phyloP scores from a whole-genome alignment of 768 basidiomycete species.

The Mycena olivaceomarginata region DNA sequence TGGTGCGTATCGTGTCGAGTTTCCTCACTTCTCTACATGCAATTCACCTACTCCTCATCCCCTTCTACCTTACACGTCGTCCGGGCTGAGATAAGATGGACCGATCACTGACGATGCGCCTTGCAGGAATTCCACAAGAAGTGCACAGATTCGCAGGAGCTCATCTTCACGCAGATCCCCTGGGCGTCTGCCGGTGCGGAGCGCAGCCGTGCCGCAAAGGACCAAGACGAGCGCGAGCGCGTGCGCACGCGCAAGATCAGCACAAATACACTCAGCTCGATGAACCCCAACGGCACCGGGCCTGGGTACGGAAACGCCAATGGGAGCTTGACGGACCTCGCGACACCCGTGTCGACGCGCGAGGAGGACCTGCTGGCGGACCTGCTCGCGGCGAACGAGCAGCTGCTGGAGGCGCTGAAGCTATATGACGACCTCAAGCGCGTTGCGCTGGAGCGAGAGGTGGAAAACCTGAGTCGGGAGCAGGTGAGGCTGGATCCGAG shows the following conservation, averaged over 20 bases:
- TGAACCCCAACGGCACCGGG: slow-evolving; percentile 30
- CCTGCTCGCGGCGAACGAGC: slow-evolving; percentile 27
- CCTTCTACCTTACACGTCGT: too few species aligned
- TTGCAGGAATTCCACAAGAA: slow-evolving; percentile 88
- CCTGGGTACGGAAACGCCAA: slow-evolving; percentile 3
- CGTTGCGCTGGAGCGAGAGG: slow-evolving; percentile 31
- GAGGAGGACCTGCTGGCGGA: slow-evolving; percentile 36
- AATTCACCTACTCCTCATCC: too few species aligned
- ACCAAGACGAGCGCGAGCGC: slow-evolving; percentile 63
- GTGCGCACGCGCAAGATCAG: slow-evolving; percentile 48
- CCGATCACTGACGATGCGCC: slow-evolving; percentile 22
- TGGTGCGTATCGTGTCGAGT: slow-evolving; percentile 61
- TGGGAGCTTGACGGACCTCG: slow-evolving; percentile 57
- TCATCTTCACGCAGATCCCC: slow-evolving; percentile 90
- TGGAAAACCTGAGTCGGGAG: slow-evolving; percentile 18
- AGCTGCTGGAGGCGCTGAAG: slow-evolving; percentile 28
- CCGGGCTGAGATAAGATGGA: slow-evolving; percentile 7
- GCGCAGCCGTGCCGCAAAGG: slow-evolving; percentile 52
- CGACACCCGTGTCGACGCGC: slow-evolving; percentile 68
- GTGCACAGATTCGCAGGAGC: slow-evolving; percentile 88
- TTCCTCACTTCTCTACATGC: too few species aligned
- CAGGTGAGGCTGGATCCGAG: slow-evolving; percentile 68
- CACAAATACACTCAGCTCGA: slow-evolving; percentile 39
- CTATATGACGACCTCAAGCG: slow-evolving; percentile 34
- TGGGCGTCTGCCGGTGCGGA: slow-evolving; percentile 93